Evolutionary conservation across 1,139 yeast species (phyloP).

Genomic region (Lizanozyma gosingica): DNA sequence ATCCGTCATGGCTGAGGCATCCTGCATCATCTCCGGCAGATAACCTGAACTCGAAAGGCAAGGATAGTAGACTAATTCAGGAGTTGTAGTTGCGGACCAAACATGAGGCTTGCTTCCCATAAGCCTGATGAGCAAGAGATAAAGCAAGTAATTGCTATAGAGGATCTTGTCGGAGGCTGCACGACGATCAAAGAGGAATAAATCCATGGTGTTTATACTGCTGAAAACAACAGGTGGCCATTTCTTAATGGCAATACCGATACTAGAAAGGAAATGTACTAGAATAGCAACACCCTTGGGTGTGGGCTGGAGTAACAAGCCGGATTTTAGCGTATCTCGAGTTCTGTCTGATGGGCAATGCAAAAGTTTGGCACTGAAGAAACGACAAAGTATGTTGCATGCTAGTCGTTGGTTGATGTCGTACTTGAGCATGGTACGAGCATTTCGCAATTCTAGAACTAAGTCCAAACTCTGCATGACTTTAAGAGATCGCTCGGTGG

Average conservation of each 20-base stretch:
- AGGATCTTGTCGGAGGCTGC: conserved; percentile 50
- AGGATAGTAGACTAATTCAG: conserved; percentile 11
- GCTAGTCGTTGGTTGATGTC: conserved; percentile 48
- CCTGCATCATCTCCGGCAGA: not conserved
- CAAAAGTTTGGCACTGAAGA: conserved; percentile 58
- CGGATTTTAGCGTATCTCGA: conserved; percentile 32
- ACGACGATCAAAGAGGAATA: conserved; percentile 64
- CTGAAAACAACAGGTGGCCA: conserved; percentile 44
- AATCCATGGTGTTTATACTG: conserved; percentile 59
- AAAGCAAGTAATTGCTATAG: conserved; percentile 57
- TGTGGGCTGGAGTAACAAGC: conserved; percentile 64
- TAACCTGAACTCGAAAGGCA: not conserved
- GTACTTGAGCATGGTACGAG: conserved; percentile 55
- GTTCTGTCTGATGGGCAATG: conserved; percentile 78
- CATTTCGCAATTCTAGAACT: conserved; percentile 36
- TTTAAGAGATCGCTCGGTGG: conserved; percentile 40
- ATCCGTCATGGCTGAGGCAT: not conserved
- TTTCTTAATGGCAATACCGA: conserved; percentile 38
- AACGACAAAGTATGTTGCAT: conserved; percentile 37
- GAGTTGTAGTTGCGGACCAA: conserved; percentile 47
- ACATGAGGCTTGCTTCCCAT: conserved; percentile 64
- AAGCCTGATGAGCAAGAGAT: conserved; percentile 51
- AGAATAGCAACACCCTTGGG: conserved; percentile 82
- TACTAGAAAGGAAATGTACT: conserved; percentile 46
- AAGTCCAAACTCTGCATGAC: conserved; percentile 43